Conservation (phyloP, 441 rosid genomes). For the Aleurites moluccanus region DNA sequence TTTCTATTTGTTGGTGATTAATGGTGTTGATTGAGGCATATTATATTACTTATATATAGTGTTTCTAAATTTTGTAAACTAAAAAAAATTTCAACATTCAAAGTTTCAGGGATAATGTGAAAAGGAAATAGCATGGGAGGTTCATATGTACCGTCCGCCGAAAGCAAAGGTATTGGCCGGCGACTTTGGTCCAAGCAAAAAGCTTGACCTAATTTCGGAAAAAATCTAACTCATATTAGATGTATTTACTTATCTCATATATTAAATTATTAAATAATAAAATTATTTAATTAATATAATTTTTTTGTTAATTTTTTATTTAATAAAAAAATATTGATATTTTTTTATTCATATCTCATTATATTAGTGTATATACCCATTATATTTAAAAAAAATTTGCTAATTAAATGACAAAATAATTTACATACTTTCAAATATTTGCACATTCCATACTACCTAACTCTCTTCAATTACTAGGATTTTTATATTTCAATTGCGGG, state of each 20-base stretch:
- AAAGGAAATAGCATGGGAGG: slow-evolving; percentile 22
- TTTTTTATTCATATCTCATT: too few species aligned
- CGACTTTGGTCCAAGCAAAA: slow-evolving; percentile 12
- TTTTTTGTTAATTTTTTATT: too few species aligned
- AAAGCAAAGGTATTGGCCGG: background rate
- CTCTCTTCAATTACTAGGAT: background rate
- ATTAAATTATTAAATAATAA: too few species aligned
- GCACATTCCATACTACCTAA: background rate
- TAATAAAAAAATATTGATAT: too few species aligned
- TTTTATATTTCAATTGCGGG: slow-evolving; percentile 14
- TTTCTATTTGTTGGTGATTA: too few species aligned
- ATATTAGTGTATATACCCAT: too few species aligned
- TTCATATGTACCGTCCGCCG: background rate
- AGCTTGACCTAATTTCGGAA: background rate
- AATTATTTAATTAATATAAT: too few species aligned
- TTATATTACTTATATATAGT: background rate
- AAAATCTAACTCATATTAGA: too few species aligned
- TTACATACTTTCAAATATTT: background rate
- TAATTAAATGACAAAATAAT: too few species aligned
- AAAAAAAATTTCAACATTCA: background rate
- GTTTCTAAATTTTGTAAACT: background rate
- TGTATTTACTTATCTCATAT: too few species aligned
- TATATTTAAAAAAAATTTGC: too few species aligned
- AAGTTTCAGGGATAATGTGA: background rate
- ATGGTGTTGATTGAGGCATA: too few species aligned